Evolutionary conservation across 345 rosid species (phyloP).

Genomic region (Salix viminalis): DNA sequence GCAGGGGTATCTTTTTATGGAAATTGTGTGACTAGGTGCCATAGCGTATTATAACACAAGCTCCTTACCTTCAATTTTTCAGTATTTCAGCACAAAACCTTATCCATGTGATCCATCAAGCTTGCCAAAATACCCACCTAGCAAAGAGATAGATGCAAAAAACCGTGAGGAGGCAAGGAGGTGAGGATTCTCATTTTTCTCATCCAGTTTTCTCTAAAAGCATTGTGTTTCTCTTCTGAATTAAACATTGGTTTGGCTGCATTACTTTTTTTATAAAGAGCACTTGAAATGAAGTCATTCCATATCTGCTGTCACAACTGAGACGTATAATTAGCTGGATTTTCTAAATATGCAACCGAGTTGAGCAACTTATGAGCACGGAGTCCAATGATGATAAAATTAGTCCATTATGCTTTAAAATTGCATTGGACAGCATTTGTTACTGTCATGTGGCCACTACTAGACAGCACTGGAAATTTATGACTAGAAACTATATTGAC

Average conservation of each 20-base stretch:
- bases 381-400: background rate
- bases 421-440: background rate
- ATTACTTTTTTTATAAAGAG: background rate
- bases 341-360: background rate
- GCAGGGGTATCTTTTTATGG: background rate
- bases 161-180: conserved; percentile 67
- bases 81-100: conserved; percentile 85
- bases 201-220: background rate
- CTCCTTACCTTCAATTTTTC: conserved; percentile 24
- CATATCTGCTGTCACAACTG: background rate
- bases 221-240: background rate
- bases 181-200: conserved; percentile 32
- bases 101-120: conserved; percentile 91
- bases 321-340: background rate
- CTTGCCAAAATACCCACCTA: conserved; percentile 84
- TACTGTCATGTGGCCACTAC: background rate
- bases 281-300: background rate
- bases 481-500: background rate
- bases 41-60: background rate
- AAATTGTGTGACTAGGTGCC: conserved; percentile 3
- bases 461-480: background rate
- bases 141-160: conserved; percentile 94
- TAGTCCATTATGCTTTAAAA: background rate
- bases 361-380: background rate
- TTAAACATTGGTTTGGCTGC: background rate